phyloP scores from a whole-genome alignment of 2,329 filamentous ascomycete genomes.

The Paecilomyces sp. region DNA sequence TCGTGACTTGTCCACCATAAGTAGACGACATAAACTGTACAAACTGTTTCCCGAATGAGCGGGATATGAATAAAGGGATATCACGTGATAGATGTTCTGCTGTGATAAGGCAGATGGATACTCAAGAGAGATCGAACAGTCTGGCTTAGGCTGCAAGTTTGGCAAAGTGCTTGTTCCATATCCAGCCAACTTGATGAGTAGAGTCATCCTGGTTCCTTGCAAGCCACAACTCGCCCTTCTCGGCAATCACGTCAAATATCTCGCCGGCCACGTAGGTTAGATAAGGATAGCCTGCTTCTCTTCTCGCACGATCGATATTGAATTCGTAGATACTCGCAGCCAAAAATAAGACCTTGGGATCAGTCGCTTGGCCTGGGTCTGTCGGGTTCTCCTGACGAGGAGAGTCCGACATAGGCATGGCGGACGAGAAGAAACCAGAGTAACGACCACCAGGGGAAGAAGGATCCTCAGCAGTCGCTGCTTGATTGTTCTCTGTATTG shows the following conservation, averaged over 20 bases:
- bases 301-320: constrained; percentile 85
- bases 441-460: constrained; percentile 47
- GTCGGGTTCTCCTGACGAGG: constrained; percentile 32
- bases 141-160: constrained; percentile 35
- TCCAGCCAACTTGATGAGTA: constrained; percentile 77
- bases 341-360: constrained; percentile 70
- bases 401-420: constrained; percentile 69
- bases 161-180: constrained; percentile 98
- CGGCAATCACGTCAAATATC: constrained; percentile 87
- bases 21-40: not conserved
- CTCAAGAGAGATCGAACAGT: not conserved
- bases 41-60: not conserved
- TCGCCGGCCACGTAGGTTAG: constrained; percentile 92
- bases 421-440: constrained; percentile 79
- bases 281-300: constrained; percentile 92
- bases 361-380: constrained; percentile 33
- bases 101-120: not conserved
- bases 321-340: constrained; percentile 95
- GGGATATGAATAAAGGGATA: not conserved
- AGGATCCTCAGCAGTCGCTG: constrained; percentile 14
- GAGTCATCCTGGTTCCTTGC: constrained; percentile 94
- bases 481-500: constrained; percentile 15
- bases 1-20: not conserved
- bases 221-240: constrained; percentile 96
- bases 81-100: not conserved